Evolutionary conservation across 192 early-diverging fungal species (phyloP).

Genomic region (Martensiomyces pterosporus): DNA sequence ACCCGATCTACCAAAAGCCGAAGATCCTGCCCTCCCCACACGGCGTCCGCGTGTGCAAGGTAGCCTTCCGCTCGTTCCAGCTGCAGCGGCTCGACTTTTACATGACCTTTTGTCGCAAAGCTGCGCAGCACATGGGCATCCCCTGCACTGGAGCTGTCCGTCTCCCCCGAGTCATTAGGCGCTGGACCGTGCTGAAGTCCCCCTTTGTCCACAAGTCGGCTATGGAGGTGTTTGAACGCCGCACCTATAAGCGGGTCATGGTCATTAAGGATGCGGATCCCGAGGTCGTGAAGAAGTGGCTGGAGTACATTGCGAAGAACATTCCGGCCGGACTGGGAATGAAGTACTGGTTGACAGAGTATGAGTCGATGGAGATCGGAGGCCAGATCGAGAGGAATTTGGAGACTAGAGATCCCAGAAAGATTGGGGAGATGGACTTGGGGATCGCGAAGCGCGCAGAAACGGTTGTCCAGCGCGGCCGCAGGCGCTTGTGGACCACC

Average conservation of each 20-base stretch:
- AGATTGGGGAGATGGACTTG: conserved; percentile 14
- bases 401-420: conserved; percentile 16
- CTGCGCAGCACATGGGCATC: conserved; percentile 71
- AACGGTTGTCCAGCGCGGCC: conserved; percentile 20
- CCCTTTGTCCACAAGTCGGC: conserved; percentile 96
- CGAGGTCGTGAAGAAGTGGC: conserved; percentile 69
- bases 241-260: conserved; percentile 78
- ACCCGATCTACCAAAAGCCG: conserved; percentile 23
- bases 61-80: conserved; percentile 75
- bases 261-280: conserved; percentile 74
- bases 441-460: conserved; percentile 15
- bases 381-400: conserved; percentile 29
- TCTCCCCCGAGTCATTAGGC: conserved; percentile 65
- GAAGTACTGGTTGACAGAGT: conserved; percentile 68
- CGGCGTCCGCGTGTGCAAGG: conserved; percentile 66
- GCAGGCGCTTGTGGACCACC: conserved; percentile 33
- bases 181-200: conserved; percentile 86
- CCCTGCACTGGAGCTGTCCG: conserved; percentile 67
- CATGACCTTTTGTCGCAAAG: conserved; percentile 75
- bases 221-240: conserved; percentile 94
- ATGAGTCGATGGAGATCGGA: conserved; percentile 53
- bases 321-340: conserved; percentile 85
- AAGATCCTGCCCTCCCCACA: conserved; percentile 53
- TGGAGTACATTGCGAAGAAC: conserved; percentile 75
- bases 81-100: conserved; percentile 85